Evolutionary conservation across 2,329 filamentous ascomycete genomes (phyloP).

Genomic region (Rugonectria rugulosa): DNA sequence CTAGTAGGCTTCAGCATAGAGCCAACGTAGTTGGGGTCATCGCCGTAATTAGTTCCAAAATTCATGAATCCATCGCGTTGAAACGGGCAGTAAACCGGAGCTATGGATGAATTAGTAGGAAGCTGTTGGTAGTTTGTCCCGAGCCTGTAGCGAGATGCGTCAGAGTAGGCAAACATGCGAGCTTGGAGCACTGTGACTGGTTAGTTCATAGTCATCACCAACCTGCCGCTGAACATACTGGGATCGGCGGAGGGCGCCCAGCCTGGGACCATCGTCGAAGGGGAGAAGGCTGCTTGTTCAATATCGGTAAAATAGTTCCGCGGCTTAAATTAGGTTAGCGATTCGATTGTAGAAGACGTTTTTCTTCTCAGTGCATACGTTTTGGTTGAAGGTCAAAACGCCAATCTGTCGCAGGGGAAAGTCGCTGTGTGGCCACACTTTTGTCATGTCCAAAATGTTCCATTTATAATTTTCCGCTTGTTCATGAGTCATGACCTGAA

Average conservation of each 20-base stretch:
- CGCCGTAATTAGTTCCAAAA: constrained; percentile 36
- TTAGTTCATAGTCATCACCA: background rate
- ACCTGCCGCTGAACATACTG: background rate
- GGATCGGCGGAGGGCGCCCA: constrained; percentile 57
- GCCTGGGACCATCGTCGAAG: constrained; percentile 52
- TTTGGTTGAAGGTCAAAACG: constrained; percentile 56
- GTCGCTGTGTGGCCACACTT: constrained; percentile 60
- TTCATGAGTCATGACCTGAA: constrained; percentile 62
- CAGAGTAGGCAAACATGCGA: constrained; percentile 57
- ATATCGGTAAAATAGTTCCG: background rate
- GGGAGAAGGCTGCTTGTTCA: background rate
- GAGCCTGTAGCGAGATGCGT: constrained; percentile 60
- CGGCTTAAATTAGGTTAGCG: background rate
- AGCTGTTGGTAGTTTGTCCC: constrained; percentile 60
- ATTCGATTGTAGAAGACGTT: background rate
- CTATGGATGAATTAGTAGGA: constrained; percentile 40
- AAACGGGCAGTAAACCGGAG: constrained; percentile 14
- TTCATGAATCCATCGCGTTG: constrained; percentile 36
- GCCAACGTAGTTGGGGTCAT: constrained; percentile 37
- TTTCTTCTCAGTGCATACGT: no score
- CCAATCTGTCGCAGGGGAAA: constrained; percentile 59
- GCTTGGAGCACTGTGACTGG: constrained; percentile 48
- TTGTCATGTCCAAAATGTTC: constrained; percentile 65
- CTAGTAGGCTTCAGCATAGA: constrained; percentile 40
- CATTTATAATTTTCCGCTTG: constrained; percentile 56